Evolutionary conservation across 768 basidiomycete genomes (phyloP).

Genomic region (Podaxis mareebaensis): DNA sequence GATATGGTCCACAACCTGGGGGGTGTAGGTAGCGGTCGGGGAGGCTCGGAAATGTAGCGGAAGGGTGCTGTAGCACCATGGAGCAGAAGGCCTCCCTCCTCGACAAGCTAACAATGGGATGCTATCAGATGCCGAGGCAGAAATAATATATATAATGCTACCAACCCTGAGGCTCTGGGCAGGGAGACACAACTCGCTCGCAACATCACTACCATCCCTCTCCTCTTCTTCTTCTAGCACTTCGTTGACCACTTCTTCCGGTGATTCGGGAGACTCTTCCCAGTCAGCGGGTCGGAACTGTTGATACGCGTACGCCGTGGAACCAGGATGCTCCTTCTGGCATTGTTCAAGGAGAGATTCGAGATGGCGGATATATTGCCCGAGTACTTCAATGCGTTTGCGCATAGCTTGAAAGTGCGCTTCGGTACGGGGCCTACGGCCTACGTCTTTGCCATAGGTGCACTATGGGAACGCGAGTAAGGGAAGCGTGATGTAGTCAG

Average conservation of each 20-base stretch:
- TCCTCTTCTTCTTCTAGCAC: conserved; percentile 20
- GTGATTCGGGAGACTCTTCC: conserved; percentile 17
- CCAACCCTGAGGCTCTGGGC: conserved; percentile 40
- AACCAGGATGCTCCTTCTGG: conserved; percentile 35
- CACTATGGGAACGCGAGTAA: conserved; percentile 30
- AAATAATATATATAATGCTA: not conserved
- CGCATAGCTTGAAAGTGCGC: conserved; percentile 47
- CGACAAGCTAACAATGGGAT: conserved; percentile 27
- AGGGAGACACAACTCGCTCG: conserved; percentile 40
- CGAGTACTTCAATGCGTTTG: conserved; percentile 39
- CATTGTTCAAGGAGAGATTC: conserved; percentile 45
- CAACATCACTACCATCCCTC: conserved; percentile 18
- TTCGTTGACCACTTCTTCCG: conserved; percentile 23
- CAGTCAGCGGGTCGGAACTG: conserved; percentile 31
- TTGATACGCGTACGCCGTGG: conserved; percentile 28
- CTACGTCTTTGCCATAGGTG: conserved; percentile 42
- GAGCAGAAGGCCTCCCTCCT: conserved; percentile 39
- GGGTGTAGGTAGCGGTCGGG: not conserved
- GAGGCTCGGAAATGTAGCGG: conserved; percentile 11
- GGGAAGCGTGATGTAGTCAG: not conserved
- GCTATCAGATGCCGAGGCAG: not conserved
- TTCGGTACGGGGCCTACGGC: conserved; percentile 44
- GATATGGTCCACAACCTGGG: conserved; percentile 42
- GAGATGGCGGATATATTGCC: conserved; percentile 40
- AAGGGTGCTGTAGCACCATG: conserved; percentile 40